A percentile compares a stretch with the other conserved stretches of the same genome.
Conservation (phyloP, 441 rosid genomes). For the Geranium incanum region DNA sequence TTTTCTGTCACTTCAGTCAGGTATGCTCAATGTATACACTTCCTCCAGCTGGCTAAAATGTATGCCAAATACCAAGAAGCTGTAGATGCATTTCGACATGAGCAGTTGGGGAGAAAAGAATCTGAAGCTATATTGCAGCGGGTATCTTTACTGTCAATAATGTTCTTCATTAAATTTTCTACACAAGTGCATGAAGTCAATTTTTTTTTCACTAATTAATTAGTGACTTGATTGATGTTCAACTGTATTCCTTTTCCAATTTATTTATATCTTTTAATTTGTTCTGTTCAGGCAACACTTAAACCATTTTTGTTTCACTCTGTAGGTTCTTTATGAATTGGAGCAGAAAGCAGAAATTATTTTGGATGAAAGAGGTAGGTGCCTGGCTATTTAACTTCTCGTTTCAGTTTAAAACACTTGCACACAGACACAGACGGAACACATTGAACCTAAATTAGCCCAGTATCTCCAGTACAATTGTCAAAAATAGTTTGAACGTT, state of each 20-base stretch:
- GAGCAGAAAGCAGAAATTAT: constrained; percentile 87
- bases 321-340: constrained; percentile 76
- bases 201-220: neutral
- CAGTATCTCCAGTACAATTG: neutral
- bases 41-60: constrained; percentile 76
- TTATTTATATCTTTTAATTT: neutral
- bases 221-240: neutral
- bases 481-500: neutral
- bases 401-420: neutral
- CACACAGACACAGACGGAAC: neutral
- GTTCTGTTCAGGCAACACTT: constrained; percentile 13
- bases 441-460: neutral
- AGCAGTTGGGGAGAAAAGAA: constrained; percentile 91
- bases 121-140: constrained; percentile 83
- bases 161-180: neutral
- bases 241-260: constrained; percentile 9
- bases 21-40: constrained; percentile 15
- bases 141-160: constrained; percentile 33
- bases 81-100: constrained; percentile 90
- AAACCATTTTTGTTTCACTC: constrained; percentile 9
- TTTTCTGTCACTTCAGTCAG: neutral
- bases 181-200: neutral
- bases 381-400: neutral
- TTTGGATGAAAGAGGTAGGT: constrained; percentile 90
- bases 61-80: constrained; percentile 97